Percentiles rank a stretch among this genome's conserved stretches.
Evolutionary conservation across 2,329 filamentous ascomycete genomes (phyloP).

Genomic region (Phaeosphaeria sp.): DNA sequence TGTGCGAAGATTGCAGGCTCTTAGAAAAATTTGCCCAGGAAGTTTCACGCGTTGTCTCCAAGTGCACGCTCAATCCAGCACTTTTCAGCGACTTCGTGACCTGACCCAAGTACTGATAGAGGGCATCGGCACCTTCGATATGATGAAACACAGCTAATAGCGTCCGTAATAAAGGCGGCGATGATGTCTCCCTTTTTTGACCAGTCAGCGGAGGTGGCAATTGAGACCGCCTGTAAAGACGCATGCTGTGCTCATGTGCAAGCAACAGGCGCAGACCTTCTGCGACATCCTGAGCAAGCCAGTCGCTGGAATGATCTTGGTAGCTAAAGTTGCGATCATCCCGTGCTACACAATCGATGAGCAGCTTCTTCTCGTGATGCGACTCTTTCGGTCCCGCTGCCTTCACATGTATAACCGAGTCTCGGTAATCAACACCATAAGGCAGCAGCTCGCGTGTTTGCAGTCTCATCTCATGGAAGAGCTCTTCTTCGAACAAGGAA

Average conservation of each 20-base stretch:
- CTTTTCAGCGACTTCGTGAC: conserved; percentile 28
- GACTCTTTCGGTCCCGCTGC: conserved; percentile 20
- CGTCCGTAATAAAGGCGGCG: conserved; percentile 66
- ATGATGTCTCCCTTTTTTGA: conserved; percentile 56
- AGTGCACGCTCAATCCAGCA: conserved; percentile 38
- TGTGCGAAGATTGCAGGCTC: conserved; percentile 33
- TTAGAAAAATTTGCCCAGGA: conserved; percentile 36
- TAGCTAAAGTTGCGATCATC: conserved; percentile 51
- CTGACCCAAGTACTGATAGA: conserved; percentile 43
- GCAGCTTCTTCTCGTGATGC: conserved; percentile 61
- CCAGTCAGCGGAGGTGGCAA: conserved; percentile 64
- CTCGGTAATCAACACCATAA: conserved; percentile 71
- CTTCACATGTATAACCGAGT: conserved; percentile 47
- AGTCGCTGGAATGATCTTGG: conserved; percentile 39
- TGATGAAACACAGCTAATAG: conserved; percentile 63
- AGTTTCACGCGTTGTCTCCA: conserved; percentile 33
- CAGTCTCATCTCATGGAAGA: conserved; percentile 87
- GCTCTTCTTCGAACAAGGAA: conserved; percentile 81
- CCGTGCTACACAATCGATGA: conserved; percentile 71
- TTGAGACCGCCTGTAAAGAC: conserved; percentile 71
- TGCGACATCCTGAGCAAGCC: conserved; percentile 69
- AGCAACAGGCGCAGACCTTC: conserved; percentile 78
- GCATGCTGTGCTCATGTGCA: conserved; percentile 78
- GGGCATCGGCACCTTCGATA: conserved; percentile 41
- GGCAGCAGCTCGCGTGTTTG: conserved; percentile 78